Evolutionary conservation across 495 filamentous ascomycete genomes (phyloP).

Genomic region (Paragyromitra xinjiangensis): DNA sequence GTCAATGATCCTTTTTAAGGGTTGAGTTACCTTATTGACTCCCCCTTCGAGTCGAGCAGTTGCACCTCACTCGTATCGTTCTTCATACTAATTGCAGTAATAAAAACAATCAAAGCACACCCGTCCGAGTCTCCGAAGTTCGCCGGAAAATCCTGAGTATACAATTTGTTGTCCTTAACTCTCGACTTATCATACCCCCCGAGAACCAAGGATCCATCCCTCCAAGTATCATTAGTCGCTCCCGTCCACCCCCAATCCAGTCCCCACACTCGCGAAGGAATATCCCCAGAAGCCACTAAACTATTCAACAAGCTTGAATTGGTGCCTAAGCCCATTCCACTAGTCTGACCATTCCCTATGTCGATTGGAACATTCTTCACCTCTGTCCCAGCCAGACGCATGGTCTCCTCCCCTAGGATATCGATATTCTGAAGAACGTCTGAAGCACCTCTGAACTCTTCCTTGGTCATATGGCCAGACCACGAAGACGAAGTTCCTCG

Average conservation of each 20-base stretch:
- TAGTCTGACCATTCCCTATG: slow-evolving; percentile 3
- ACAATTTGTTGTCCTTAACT: slow-evolving; percentile 55
- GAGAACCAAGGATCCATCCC: slow-evolving; percentile 61
- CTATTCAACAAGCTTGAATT: slow-evolving; percentile 62
- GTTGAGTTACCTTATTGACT: slow-evolving; percentile 9
- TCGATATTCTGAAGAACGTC: slow-evolving; percentile 10
- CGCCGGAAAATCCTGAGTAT: slow-evolving; percentile 51
- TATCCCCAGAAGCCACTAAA: slow-evolving; percentile 57
- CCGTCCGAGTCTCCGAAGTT: slow-evolving; percentile 42
- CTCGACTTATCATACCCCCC: slow-evolving; percentile 63
- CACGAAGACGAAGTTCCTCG: neutral
- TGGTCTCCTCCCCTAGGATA: slow-evolving; percentile 10
- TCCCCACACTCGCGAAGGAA: slow-evolving; percentile 60
- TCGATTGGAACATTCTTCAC: slow-evolving; percentile 15
- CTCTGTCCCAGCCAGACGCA: neutral
- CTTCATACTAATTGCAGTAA: slow-evolving; percentile 58
- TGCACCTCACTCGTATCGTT: slow-evolving; percentile 59
- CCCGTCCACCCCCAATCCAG: slow-evolving; percentile 62
- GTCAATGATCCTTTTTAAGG: neutral
- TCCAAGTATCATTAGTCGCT: slow-evolving; percentile 47
- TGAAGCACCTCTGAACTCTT: slow-evolving; percentile 14
- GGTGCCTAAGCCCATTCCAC: slow-evolving; percentile 57
- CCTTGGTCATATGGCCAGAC: slow-evolving; percentile 29
- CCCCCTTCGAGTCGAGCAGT: slow-evolving; percentile 43
- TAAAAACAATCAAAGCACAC: slow-evolving; percentile 45